Base-by-base conservation (phyloP, 1,284 basidiomycete genomes). In the Trametes sp. region DNA sequence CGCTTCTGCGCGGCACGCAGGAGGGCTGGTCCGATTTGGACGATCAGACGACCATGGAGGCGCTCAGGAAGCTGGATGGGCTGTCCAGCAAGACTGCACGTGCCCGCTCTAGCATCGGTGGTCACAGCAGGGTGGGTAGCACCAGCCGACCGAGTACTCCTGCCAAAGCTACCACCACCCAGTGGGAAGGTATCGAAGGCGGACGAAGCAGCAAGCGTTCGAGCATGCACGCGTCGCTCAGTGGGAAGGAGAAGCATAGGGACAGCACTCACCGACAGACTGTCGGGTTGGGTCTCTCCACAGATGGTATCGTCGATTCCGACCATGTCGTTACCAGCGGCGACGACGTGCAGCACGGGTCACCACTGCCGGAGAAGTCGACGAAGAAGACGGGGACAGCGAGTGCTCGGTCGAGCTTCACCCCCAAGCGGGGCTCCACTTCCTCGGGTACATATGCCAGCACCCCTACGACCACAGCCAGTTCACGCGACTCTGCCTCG, bases 1-100 rank as follows among this genome's bases (percentile, higher is more conserved):
- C 92, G 16, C 78, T 93, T 58, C 81, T 94, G 54, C 84, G 93
- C 70, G 88, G 93, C 28, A 89, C 88, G 7, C 87, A 94, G 70
- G 92, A 94, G 74, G 92, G 92, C 24, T 94, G 92, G 92, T 89
- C 88, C 26, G 90, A 85, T 65, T 80, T 93, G 68, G 90, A 92
- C 72, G 93, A 97, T 71, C 90, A 95, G 65, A 90, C 90, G 19
- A 96, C 97, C 1, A 92, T 89, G 4, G 95, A 98, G 73, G 95
- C 95, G 4, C 82, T 99, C 53, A 87, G 96, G 58, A 98, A 98
- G 77, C 80, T 99, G 26, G 98, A 99, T 72, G 97, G 97, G 0
- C 77, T 98, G 14, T 87, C 88, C 4, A 88, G 87, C 7, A 94
- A 93, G 69, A 88, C 83, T 42, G 85, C 88, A 21, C 84, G 87